Evolutionary conservation across 257 asterid genomes (phyloP).

Genomic region (Forsythia viridissima): DNA sequence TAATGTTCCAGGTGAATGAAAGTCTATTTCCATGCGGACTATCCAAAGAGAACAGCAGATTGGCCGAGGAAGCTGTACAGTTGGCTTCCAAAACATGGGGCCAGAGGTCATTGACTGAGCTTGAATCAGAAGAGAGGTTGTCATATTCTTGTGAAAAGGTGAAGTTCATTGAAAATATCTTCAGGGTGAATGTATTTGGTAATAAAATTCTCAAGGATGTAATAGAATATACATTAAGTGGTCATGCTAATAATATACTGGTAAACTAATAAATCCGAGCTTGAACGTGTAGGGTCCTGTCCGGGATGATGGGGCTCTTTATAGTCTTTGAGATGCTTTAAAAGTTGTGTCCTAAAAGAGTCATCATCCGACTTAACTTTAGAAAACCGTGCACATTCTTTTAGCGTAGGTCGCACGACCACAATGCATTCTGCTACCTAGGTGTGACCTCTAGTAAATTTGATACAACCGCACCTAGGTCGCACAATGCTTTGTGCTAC

Average conservation of each 20-base stretch:
- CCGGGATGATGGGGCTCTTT: too few species aligned
- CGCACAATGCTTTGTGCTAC: too few species aligned
- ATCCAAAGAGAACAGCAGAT: conserved; percentile 66
- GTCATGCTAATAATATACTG: background rate
- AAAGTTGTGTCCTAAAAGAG: too few species aligned
- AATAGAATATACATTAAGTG: background rate
- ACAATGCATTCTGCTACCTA: too few species aligned
- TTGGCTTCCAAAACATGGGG: conserved; percentile 93
- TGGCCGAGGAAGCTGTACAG: conserved; percentile 89
- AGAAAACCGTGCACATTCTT: too few species aligned
- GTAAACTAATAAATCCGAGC: conserved; percentile 28
- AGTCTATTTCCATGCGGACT: conserved; percentile 77
- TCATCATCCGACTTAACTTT: too few species aligned
- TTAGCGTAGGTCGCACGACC: too few species aligned
- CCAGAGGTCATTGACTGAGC: conserved; percentile 79
- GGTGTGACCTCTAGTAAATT: too few species aligned
- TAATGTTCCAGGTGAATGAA: conserved; percentile 72
- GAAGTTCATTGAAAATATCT: conserved; percentile 21
- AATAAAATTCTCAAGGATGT: conserved; percentile 12
- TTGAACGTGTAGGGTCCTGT: conserved; percentile 79
- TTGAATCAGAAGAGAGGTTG: conserved; percentile 95
- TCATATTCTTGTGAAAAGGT: conserved; percentile 99
- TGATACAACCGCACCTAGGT: too few species aligned
- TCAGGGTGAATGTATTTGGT: conserved; percentile 14
- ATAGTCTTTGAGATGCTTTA: too few species aligned